Evolutionary conservation across 1,284 basidiomycete species (phyloP).

Genomic region (Tetrapyrgos nigripes): DNA sequence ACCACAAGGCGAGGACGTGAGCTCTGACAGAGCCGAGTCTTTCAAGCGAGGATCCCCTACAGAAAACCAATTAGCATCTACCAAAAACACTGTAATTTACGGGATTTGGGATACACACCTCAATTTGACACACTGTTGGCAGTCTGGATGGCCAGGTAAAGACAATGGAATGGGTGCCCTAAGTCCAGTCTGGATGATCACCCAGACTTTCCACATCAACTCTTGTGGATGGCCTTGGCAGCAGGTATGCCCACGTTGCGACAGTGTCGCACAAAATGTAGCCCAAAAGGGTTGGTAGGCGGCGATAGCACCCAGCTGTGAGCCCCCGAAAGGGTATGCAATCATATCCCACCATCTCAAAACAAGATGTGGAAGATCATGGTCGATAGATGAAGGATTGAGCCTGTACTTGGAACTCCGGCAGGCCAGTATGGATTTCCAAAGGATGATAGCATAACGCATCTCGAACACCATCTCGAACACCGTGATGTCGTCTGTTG

Average conservation of each 20-base stretch:
- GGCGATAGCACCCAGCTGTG: not conserved
- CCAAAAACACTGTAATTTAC: too few species aligned
- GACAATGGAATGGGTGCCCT: not conserved
- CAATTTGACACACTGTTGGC: not conserved
- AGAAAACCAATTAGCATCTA: too few species aligned
- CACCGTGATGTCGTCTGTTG: too few species aligned
- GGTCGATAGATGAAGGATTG: not conserved
- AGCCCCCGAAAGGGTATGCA: not conserved
- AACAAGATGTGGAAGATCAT: not conserved
- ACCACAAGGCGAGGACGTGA: too few species aligned
- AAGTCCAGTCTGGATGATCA: not conserved
- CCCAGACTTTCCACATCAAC: not conserved
- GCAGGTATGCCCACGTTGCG: not conserved
- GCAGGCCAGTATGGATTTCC: not conserved
- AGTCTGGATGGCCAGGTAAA: not conserved
- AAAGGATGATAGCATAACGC: not conserved
- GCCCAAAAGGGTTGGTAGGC: not conserved
- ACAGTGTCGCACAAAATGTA: not conserved
- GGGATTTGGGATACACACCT: not conserved
- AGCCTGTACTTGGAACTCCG: not conserved
- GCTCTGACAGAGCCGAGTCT: too few species aligned
- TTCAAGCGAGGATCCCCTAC: too few species aligned
- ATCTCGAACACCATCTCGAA: not conserved
- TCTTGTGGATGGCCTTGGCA: not conserved
- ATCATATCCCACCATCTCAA: not conserved